phyloP scores from a whole-genome alignment of 2,329 filamentous ascomycete species.

The Paramyrothecium sp. region DNA sequence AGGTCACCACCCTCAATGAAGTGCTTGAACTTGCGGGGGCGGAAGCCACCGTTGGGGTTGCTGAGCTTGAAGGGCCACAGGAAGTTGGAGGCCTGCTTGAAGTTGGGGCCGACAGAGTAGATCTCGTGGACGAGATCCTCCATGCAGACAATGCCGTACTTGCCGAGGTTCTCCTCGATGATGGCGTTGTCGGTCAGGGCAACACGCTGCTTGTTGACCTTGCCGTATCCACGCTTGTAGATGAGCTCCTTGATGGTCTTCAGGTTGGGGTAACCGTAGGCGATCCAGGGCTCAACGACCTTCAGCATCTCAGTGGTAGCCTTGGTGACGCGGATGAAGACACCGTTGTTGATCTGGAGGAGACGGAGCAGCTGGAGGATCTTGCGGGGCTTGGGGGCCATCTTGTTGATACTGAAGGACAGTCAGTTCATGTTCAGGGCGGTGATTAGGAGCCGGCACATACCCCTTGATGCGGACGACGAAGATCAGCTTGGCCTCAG shows the following conservation, averaged over 20 bases:
- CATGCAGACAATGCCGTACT: slow-evolving; percentile 99
- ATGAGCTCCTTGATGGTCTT: slow-evolving; percentile 98
- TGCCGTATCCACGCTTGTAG: slow-evolving; percentile 99
- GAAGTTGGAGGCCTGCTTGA: slow-evolving; percentile 99
- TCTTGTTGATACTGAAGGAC: slow-evolving; percentile 94
- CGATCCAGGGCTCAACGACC: slow-evolving; percentile 98
- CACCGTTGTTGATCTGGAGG: slow-evolving; percentile 99
- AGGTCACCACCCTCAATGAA: slow-evolving; percentile 98
- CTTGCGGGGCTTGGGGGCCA: slow-evolving; percentile 99
- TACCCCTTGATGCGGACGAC: slow-evolving; percentile 98
- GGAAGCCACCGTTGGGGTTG: slow-evolving; percentile 98
- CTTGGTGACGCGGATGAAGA: slow-evolving; percentile 98
- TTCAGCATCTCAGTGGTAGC: slow-evolving; percentile 96
- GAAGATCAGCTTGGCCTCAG: slow-evolving; percentile 95
- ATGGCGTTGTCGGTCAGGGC: slow-evolving; percentile 96
- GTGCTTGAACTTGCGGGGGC: slow-evolving; percentile 96
- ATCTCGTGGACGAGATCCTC: slow-evolving; percentile 99
- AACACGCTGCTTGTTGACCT: slow-evolving; percentile 97
- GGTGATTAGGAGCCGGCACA: slow-evolving; percentile 20
- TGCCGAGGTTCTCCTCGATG: slow-evolving; percentile 93
- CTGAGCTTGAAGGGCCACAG: slow-evolving; percentile 99
- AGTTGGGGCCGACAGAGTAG: slow-evolving; percentile 97
- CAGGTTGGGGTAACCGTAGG: slow-evolving; percentile 99
- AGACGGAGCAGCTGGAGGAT: slow-evolving; percentile 99
- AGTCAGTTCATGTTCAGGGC: slow-evolving; percentile 1